These are phyloP conservation scores for Calonectria crousiana DNA, from an alignment of 2,329 filamentous ascomycete genomes.

Conservation along the genomic window DNA sequence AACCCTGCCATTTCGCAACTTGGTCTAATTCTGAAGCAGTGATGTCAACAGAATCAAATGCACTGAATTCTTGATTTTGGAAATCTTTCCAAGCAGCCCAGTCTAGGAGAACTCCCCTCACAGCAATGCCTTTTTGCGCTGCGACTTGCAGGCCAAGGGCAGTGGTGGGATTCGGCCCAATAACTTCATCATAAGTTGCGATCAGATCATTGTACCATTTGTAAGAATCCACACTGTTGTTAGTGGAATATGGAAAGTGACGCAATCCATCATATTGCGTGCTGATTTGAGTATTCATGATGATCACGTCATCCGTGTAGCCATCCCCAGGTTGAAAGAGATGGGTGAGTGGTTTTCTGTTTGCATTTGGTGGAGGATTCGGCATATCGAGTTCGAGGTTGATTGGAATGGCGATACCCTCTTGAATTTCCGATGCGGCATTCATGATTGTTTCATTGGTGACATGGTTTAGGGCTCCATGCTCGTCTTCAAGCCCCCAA, in stretches of 20 bases:
- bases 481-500: not conserved
- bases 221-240: not conserved
- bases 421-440: not conserved
- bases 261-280: not conserved
- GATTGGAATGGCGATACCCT: not conserved
- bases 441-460: not conserved
- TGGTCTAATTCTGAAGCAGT: not conserved
- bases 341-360: not conserved
- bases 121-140: not conserved
- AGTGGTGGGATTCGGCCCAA: not conserved
- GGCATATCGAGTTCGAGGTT: not conserved
- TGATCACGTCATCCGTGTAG: not conserved
- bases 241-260: not conserved
- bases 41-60: not conserved
- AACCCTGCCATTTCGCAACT: not conserved
- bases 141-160: not conserved
- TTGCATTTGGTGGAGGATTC: not conserved
- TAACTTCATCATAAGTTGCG: not conserved
- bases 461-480: not conserved
- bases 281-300: slow-evolving; percentile 2
- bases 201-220: not conserved
- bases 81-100: not conserved
- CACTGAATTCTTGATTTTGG: not conserved
- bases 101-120: not conserved
- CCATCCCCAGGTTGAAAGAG: not conserved